Conservation (phyloP, 805 yeast species). For the Starmerella vaccinii region DNA sequence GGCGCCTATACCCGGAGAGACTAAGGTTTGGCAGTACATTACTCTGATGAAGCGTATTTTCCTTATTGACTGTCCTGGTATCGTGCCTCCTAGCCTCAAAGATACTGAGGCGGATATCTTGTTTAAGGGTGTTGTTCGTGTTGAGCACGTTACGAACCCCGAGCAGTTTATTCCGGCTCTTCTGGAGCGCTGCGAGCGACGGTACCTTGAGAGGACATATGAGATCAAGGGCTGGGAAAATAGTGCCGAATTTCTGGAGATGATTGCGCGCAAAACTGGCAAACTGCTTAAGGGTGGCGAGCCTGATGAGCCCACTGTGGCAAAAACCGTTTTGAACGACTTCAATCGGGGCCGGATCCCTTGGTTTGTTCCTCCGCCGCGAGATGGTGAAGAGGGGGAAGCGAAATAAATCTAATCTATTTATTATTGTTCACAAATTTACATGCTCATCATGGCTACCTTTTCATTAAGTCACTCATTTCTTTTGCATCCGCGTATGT, state of each 20-base stretch:
- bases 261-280: slow-evolving; percentile 87
- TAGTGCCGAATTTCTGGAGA: slow-evolving; percentile 72
- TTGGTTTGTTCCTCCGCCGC: slow-evolving; percentile 94
- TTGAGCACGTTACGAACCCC: slow-evolving; percentile 92
- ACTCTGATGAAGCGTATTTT: slow-evolving; percentile 93
- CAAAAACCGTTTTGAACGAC: slow-evolving; percentile 83
- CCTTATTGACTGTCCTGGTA: slow-evolving; percentile 96
- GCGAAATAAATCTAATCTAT: slow-evolving; percentile 7
- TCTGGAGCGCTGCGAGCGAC: slow-evolving; percentile 70
- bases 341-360: slow-evolving; percentile 96
- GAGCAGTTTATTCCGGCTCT: slow-evolving; percentile 90
- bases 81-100: slow-evolving; percentile 87
- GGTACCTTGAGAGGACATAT: slow-evolving; percentile 90
- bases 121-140: slow-evolving; percentile 95
- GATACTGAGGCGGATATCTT: slow-evolving; percentile 87
- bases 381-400: slow-evolving; percentile 48
- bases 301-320: slow-evolving; percentile 88
- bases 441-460: background rate
- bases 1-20: slow-evolving; percentile 98
- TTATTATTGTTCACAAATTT: background rate
- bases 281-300: slow-evolving; percentile 93
- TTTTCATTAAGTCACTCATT: background rate
- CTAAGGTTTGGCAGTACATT: slow-evolving; percentile 98
- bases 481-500: slow-evolving; percentile 4
- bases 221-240: slow-evolving; percentile 81